Evolutionary conservation across 805 yeast genomes (phyloP).

Genomic region (Metschnikowia cubensis): DNA sequence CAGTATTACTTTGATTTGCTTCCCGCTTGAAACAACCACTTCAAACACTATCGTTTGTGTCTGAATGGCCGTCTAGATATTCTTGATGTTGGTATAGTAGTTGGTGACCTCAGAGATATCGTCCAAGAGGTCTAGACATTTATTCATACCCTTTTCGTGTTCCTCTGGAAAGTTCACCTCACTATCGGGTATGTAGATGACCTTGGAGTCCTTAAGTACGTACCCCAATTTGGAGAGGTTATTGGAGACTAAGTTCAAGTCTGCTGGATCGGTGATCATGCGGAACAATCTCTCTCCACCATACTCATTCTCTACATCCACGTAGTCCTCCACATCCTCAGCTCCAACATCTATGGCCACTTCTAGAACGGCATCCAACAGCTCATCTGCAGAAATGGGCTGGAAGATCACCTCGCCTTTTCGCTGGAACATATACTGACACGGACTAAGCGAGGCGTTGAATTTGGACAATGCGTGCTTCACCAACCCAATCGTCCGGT

Average conservation of each 20-base stretch:
- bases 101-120: constrained; percentile 82
- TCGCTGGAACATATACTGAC: constrained; percentile 70
- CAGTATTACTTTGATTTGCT: too few relatives aligned
- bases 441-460: constrained; percentile 71
- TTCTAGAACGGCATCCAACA: constrained; percentile 69
- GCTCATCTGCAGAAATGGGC: constrained; percentile 28
- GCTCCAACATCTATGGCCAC: constrained; percentile 73
- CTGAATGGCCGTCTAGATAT: constrained; percentile 9
- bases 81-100: constrained; percentile 65
- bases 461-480: constrained; percentile 70
- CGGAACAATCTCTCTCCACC: constrained; percentile 32
- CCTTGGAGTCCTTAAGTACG: constrained; percentile 65
- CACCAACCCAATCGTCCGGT: constrained; percentile 72
- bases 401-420: constrained; percentile 68
- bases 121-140: constrained; percentile 59
- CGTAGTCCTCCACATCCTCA: constrained; percentile 65
- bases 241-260: constrained; percentile 58
- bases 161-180: constrained; percentile 54
- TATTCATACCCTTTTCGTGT: constrained; percentile 47
- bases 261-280: constrained; percentile 60
- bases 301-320: constrained; percentile 40
- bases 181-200: constrained; percentile 61
- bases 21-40: too few relatives aligned
- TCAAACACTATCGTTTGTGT: neutral
- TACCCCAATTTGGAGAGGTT: constrained; percentile 49